These are phyloP conservation scores for Gossypium schwendimanii DNA, from an alignment of 441 rosid species.

Conservation along the genomic window DNA sequence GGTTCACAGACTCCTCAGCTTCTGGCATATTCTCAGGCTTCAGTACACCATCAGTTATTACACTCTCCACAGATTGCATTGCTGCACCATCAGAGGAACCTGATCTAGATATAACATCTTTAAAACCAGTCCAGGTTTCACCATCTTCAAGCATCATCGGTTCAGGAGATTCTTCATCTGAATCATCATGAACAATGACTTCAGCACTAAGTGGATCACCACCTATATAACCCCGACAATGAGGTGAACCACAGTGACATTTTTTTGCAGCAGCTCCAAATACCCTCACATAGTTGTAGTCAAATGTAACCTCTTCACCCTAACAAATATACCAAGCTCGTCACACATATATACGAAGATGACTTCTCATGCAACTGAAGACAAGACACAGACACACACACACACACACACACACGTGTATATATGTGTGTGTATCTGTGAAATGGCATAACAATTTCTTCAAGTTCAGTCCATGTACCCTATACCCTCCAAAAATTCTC, in stretches of 20 bases:
- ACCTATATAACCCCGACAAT: conserved; percentile 93
- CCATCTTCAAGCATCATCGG: conserved; percentile 67
- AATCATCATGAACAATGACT: conserved; percentile 80
- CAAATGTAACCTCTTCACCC: conserved; percentile 95
- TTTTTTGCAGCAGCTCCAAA: conserved; percentile 98
- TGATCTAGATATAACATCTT: conserved; percentile 20
- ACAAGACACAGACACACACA: background rate
- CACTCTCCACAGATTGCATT: conserved; percentile 25
- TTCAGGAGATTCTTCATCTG: conserved; percentile 97
- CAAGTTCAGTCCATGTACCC: background rate
- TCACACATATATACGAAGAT: conserved; percentile 6
- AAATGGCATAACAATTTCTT: background rate
- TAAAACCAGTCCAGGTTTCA: conserved; percentile 23
- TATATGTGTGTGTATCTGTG: background rate
- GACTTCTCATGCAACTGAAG: conserved; percentile 8
- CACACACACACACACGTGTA: background rate
- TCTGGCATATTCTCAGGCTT: conserved; percentile 23
- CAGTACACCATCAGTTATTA: conserved; percentile 22
- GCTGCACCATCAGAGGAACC: conserved; percentile 27
- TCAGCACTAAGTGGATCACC: conserved; percentile 86
- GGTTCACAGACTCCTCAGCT: conserved; percentile 28
- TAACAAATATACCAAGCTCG: conserved; percentile 26
- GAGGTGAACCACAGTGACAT: conserved; percentile 85
- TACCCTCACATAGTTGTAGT: conserved; percentile 95
- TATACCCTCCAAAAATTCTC: conserved; percentile 5